Conservation (phyloP, 768 basidiomycete genomes). For the Amanita pallidorosea region DNA sequence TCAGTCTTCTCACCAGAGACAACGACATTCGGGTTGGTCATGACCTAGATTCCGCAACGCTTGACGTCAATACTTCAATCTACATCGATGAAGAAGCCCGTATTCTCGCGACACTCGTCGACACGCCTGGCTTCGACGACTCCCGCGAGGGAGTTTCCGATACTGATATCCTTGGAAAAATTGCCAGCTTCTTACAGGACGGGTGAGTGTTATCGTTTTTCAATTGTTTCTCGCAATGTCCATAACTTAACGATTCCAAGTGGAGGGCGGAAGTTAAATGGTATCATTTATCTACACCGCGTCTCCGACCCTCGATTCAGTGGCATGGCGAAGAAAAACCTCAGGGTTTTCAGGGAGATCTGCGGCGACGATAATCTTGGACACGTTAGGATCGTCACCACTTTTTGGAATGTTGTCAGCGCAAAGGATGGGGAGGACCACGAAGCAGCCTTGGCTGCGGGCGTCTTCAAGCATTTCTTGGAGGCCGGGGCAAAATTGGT, state of each 20-base stretch:
- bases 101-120: slow-evolving; percentile 21
- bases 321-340: slow-evolving; percentile 30
- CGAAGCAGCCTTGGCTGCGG: slow-evolving; percentile 21
- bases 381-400: slow-evolving; percentile 37
- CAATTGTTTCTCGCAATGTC: not conserved
- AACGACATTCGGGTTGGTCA: slow-evolving; percentile 23
- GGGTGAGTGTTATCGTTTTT: slow-evolving; percentile 8
- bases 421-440: slow-evolving; percentile 14
- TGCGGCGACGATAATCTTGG: slow-evolving; percentile 31
- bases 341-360: slow-evolving; percentile 33
- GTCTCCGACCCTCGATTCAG: slow-evolving; percentile 20
- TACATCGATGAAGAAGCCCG: not conserved
- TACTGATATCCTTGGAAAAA: slow-evolving; percentile 23
- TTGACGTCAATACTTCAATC: slow-evolving; percentile 12
- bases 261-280: slow-evolving; percentile 15
- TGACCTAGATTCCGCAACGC: slow-evolving; percentile 30
- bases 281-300: no score
- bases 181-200: slow-evolving; percentile 12
- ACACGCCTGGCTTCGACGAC: slow-evolving; percentile 38
- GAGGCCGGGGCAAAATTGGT: slow-evolving; percentile 28
- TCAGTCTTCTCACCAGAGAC: slow-evolving; percentile 25
- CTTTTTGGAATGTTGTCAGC: slow-evolving; percentile 29
- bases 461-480: slow-evolving; percentile 28
- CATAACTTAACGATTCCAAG: not conserved
- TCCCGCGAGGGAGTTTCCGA: slow-evolving; percentile 16